Conservation (phyloP, 345 rosid species). For the Eucalyptus pauciflora region DNA sequence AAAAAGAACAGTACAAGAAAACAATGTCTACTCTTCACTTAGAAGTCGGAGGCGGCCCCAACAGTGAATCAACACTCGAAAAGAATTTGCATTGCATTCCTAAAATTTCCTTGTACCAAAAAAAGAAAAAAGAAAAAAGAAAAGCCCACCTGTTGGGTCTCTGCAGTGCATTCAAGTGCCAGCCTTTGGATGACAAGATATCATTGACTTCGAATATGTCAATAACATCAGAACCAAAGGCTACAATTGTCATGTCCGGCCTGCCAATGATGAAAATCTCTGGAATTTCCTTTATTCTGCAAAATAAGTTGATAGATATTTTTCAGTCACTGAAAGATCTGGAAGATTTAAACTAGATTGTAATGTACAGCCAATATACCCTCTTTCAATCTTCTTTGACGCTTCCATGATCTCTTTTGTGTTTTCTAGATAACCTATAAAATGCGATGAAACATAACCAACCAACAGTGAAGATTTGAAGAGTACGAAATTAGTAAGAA, state of each 20-base stretch:
- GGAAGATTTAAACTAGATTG: background rate
- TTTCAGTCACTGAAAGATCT: background rate
- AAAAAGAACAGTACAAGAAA: background rate
- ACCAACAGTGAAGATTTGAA: background rate
- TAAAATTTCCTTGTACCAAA: background rate
- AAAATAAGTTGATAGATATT: background rate
- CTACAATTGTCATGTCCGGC: conserved; percentile 89
- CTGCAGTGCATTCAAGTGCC: conserved; percentile 93
- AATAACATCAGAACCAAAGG: conserved; percentile 57
- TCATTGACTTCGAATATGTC: conserved; percentile 94
- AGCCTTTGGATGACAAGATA: conserved; percentile 75
- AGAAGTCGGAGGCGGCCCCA: background rate
- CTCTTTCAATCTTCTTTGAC: conserved; percentile 54
- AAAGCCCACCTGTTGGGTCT: conserved; percentile 73
- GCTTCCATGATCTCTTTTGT: conserved; percentile 73
- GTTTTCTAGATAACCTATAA: conserved; percentile 62
- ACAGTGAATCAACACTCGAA: background rate
- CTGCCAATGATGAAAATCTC: conserved; percentile 70
- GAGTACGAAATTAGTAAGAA: background rate
- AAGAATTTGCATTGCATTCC: background rate
- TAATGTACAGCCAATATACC: conserved; percentile 24
- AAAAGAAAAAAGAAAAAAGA: background rate
- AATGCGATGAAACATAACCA: background rate
- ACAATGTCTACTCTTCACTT: background rate
- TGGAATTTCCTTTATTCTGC: conserved; percentile 60